Evolutionary conservation across 257 asterid genomes (phyloP).

Genomic region (Solanum appendiculatum): DNA sequence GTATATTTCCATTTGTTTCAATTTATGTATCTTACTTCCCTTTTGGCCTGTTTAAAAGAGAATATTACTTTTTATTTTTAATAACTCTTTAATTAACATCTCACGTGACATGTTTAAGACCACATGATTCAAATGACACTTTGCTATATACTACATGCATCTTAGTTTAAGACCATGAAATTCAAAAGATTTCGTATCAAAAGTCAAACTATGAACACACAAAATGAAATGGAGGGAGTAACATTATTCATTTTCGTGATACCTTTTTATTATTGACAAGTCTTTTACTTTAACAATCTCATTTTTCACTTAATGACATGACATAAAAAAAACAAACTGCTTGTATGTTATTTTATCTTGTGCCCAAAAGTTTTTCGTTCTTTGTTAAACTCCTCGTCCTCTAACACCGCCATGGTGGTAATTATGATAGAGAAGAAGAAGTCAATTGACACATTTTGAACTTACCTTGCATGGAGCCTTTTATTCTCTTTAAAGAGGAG

Average conservation of each 20-base stretch:
- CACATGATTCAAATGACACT: background rate
- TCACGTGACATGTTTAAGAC: background rate
- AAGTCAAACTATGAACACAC: background rate
- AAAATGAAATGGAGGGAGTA: background rate
- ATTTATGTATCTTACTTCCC: background rate
- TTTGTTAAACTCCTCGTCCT: background rate
- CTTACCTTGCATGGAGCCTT: constrained; percentile 56
- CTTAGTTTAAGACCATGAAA: background rate
- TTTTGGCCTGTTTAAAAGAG: background rate
- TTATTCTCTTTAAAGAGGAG: constrained; percentile 38
- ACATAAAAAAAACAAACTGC: background rate
- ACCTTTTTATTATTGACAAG: background rate
- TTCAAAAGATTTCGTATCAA: background rate
- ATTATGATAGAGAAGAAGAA: background rate
- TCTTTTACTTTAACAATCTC: background rate
- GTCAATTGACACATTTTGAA: constrained; percentile 1
- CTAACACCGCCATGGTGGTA: background rate
- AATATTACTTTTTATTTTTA: background rate
- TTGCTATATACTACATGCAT: background rate
- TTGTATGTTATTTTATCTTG: background rate
- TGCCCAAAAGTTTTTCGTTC: background rate
- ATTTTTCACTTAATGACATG: background rate
- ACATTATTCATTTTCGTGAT: background rate
- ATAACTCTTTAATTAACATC: background rate
- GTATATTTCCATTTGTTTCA: background rate